phyloP scores from a whole-genome alignment of 148 eudicot species.

The Arctostaphylos glauca region DNA sequence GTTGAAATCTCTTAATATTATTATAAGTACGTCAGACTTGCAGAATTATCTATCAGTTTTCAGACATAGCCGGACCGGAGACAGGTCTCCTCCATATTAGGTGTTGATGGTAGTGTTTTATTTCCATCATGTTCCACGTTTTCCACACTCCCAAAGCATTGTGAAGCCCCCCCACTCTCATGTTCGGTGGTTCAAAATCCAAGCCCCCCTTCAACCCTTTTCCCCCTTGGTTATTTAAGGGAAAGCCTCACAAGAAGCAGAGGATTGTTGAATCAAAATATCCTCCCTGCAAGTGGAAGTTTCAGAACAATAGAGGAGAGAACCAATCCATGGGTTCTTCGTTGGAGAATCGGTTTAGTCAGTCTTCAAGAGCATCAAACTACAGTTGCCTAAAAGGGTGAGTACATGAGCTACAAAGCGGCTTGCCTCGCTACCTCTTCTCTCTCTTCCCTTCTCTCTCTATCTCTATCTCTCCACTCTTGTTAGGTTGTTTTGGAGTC shows the following conservation, averaged over 20 bases:
- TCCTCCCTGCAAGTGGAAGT: neutral
- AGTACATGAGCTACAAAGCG: neutral
- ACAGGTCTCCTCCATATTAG: neutral
- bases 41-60: neutral
- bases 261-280: neutral
- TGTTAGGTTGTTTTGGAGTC: neutral
- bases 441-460: neutral
- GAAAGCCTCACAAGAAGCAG: neutral
- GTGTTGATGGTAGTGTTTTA: neutral
- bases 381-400: neutral
- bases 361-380: neutral
- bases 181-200: conserved; percentile 20
- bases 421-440: neutral
- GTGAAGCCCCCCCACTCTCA: neutral
- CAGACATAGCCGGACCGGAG: neutral
- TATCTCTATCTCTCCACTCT: neutral
- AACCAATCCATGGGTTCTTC: neutral
- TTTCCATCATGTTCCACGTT: neutral
- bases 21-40: neutral
- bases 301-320: neutral
- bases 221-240: neutral
- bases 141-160: neutral
- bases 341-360: neutral
- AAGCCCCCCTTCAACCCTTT: conserved; percentile 2
- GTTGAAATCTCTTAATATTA: neutral